Conservation (phyloP, 768 basidiomycete species). For the Amyloporia xantha region DNA sequence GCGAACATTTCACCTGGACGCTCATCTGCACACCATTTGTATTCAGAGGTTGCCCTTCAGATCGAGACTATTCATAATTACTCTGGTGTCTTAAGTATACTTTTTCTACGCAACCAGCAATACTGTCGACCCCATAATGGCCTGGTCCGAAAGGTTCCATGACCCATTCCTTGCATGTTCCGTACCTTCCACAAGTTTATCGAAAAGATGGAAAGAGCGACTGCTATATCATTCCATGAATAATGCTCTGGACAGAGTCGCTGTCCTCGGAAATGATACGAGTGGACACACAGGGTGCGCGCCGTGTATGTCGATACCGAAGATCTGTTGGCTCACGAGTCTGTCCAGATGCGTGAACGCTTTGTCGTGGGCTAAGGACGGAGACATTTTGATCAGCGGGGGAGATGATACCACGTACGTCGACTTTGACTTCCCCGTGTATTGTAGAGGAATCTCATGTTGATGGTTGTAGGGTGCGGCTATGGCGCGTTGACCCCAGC, state of each 20-base stretch:
- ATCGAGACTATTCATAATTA: no score
- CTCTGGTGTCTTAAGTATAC: no score
- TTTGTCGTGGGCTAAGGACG: constrained; percentile 63
- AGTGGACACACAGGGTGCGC: constrained; percentile 66
- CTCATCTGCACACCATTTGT: no score
- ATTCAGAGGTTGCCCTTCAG: no score
- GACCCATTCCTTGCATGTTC: not conserved
- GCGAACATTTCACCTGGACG: no score
- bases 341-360: constrained; percentile 65
- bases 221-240: constrained; percentile 14
- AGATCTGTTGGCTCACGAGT: not conserved
- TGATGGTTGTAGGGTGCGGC: constrained; percentile 45
- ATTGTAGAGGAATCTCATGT: not conserved
- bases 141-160: no score
- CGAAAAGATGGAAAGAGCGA: constrained; percentile 8
- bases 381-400: constrained; percentile 58
- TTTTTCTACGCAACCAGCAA: no score
- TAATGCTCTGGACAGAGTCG: constrained; percentile 52
- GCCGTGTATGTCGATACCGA: not conserved
- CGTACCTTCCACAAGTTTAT: not conserved
- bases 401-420: constrained; percentile 69
- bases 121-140: no score
- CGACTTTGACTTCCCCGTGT: not conserved
- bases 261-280: constrained; percentile 55
- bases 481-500: constrained; percentile 64